Base-by-base conservation (phyloP, 768 basidiomycete genomes). In the Suillus hirtellus region DNA sequence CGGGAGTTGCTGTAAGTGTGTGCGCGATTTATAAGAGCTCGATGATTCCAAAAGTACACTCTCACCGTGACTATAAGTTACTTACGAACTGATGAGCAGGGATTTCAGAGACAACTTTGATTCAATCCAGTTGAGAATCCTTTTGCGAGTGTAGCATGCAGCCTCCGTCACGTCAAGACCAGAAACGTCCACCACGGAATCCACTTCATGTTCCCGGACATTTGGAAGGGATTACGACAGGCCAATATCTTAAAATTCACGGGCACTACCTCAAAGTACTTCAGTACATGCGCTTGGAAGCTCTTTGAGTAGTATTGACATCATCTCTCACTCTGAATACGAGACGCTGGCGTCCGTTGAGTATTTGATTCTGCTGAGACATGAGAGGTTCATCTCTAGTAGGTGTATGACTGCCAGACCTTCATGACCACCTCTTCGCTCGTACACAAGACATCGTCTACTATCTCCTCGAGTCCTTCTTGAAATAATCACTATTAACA, bases 401-500 rank as follows among this genome's bases (percentile, higher is more conserved):
- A 53, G 10, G 56, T 3, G 38, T 58, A 58, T 27, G 3, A 58
- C 24, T 27, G 56, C 24, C 35, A 58, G 35, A 58, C 38, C 56
- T 42, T 24, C 56, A 42, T 40, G 17, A 42, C 56, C 40, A 31
- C 24, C 37, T 47, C 24, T 49, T 54, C 61, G 27, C 50, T 35
- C 53, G n/a, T 14, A 47, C 50, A 11, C 37, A n/a, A 19, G 50
- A 53, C 40, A 15, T 50, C 53, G 53, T 59, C 64, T 40, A 63
- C 66, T 73, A 75, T 59, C 75, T 78, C 75, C 69, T 76, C 61
- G 74, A 65, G 60, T 84, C 80, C 70, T 82, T 84, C 80, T 84
- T 89, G 80, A 92, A 98, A 71, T 92, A 97, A 10, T 80, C 68
- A 72, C 89, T 95, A 73, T 90, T 94, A 65, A 97, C 92, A n/a